These are phyloP conservation scores for Paramyrothecium roridum DNA, from an alignment of 2,329 filamentous ascomycete genomes.

Conservation along the genomic window DNA sequence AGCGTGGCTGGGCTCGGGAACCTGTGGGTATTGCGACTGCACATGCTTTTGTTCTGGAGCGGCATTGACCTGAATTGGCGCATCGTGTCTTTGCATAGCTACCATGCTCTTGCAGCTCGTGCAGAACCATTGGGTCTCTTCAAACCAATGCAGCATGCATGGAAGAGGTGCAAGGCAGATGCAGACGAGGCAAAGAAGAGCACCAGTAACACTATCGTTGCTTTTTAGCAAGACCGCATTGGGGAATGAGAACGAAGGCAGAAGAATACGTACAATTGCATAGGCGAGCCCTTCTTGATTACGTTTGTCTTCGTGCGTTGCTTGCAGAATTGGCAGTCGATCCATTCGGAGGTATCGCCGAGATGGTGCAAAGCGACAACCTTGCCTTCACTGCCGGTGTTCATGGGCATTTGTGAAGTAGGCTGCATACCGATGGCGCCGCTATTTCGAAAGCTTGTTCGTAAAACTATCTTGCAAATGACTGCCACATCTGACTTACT, in stretches of 20 bases:
- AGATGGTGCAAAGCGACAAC: slow-evolving; percentile 17
- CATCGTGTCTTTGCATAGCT: slow-evolving; percentile 16
- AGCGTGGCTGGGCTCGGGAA: no score
- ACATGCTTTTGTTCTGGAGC: neutral
- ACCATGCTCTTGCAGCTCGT: slow-evolving; percentile 23
- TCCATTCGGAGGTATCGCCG: slow-evolving; percentile 17
- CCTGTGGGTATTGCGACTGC: neutral
- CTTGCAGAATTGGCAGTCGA: slow-evolving; percentile 27
- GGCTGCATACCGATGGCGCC: neutral
- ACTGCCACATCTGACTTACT: no score
- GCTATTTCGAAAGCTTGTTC: no score
- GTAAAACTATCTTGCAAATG: no score
- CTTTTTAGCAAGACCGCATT: neutral
- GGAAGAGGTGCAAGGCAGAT: slow-evolving; percentile 27
- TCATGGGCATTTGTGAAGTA: neutral
- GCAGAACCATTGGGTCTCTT: slow-evolving; percentile 25
- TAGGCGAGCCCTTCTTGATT: slow-evolving; percentile 16
- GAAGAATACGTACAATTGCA: slow-evolving; percentile 20
- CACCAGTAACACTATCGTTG: slow-evolving; percentile 18
- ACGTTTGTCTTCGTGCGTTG: slow-evolving; percentile 16
- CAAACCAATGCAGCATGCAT: slow-evolving; percentile 27
- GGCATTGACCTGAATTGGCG: slow-evolving; percentile 11
- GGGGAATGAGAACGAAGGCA: neutral
- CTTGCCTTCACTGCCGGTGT: neutral
- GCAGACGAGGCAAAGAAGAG: slow-evolving; percentile 26